Conservation (phyloP, 106 monocot species). For the Allium sativum region DNA sequence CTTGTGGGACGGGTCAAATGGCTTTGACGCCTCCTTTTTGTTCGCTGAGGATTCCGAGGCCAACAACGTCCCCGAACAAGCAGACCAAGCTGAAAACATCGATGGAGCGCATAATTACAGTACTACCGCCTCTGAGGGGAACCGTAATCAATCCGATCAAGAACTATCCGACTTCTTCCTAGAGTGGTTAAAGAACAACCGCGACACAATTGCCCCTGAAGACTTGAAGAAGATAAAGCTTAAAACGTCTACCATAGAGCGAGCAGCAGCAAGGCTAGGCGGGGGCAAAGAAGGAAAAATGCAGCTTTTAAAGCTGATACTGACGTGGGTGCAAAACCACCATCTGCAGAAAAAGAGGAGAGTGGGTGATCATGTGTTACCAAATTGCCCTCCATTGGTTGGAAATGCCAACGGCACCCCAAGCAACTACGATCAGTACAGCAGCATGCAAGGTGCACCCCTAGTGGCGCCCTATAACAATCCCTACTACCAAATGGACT, state of each 20-base stretch:
- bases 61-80: not conserved
- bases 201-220: constrained; percentile 61
- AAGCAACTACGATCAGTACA: not conserved
- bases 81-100: not conserved
- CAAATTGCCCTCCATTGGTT: not conserved
- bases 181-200: constrained; percentile 83
- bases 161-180: constrained; percentile 52
- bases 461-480: constrained; percentile 11
- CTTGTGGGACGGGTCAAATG: constrained; percentile 8
- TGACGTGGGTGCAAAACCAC: constrained; percentile 84
- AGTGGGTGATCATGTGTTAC: not conserved
- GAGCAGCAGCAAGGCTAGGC: constrained; percentile 62
- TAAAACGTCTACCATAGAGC: constrained; percentile 62
- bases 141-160: too few relatives aligned
- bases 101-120: not conserved
- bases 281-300: constrained; percentile 45
- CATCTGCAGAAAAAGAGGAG: constrained; percentile 45
- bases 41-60: constrained; percentile 23
- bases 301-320: constrained; percentile 81
- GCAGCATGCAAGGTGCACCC: not conserved
- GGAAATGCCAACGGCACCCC: constrained; percentile 27
- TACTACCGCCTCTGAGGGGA: constrained; percentile 7
- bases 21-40: constrained; percentile 30
- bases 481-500: constrained; percentile 16
- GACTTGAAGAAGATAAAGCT: constrained; percentile 75